A percentile compares a stretch with the other conserved stretches of the same genome.
These are phyloP conservation scores for Kodamaea arcana DNA, from an alignment of 1,139 yeast genomes.

Conservation along the genomic window DNA sequence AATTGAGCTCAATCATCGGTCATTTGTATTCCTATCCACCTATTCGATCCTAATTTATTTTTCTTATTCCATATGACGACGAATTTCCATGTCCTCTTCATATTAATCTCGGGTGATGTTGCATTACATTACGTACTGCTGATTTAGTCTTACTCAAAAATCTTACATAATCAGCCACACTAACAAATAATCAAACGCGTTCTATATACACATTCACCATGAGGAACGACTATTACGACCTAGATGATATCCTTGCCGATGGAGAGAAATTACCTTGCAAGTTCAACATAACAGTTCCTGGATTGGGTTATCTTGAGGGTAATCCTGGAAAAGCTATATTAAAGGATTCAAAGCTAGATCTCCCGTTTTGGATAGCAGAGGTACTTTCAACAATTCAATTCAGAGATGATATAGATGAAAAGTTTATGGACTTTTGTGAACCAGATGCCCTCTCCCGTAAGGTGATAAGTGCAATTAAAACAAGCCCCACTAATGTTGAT, in stretches of 20 bases:
- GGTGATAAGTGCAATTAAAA: conserved; percentile 76
- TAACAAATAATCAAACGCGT: too few species aligned
- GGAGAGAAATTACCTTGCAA: conserved; percentile 69
- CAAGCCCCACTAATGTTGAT: conserved; percentile 67
- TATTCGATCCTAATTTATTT: too few species aligned
- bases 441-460: conserved; percentile 64
- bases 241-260: conserved; percentile 84
- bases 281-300: conserved; percentile 76
- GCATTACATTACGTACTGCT: too few species aligned
- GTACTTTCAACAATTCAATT: conserved; percentile 58
- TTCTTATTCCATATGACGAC: too few species aligned
- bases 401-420: conserved; percentile 36
- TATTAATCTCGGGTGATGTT: too few species aligned
- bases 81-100: too few species aligned
- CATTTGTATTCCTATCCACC: too few species aligned
- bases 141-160: too few species aligned
- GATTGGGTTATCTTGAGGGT: conserved; percentile 84
- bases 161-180: too few species aligned
- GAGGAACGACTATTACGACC: conserved; percentile 56
- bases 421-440: conserved; percentile 64
- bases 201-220: conserved; percentile 1
- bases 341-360: conserved; percentile 64
- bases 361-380: conserved; percentile 89
- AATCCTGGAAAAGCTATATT: conserved; percentile 64
- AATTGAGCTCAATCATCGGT: too few species aligned